These are phyloP conservation scores for Penicillium riverlandense DNA, from an alignment of 495 filamentous ascomycete genomes.

Conservation along the genomic window DNA sequence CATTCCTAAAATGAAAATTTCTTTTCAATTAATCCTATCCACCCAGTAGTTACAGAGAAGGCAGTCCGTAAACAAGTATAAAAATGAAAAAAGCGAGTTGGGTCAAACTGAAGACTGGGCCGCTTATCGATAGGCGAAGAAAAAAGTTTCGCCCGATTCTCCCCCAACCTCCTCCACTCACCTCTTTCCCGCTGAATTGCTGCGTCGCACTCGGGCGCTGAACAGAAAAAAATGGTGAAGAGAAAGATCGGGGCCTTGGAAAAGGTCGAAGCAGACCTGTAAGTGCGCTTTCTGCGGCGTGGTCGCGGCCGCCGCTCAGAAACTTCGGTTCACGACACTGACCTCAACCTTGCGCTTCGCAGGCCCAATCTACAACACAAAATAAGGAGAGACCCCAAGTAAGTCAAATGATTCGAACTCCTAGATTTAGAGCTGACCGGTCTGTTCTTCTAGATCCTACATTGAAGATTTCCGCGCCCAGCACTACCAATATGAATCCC, in stretches of 20 bases:
- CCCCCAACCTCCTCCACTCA: slow-evolving; percentile 14
- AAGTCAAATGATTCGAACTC: slow-evolving; percentile 21
- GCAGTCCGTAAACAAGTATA: neutral
- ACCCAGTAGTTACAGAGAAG: neutral
- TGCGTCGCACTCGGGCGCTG: slow-evolving; percentile 2
- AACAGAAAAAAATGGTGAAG: slow-evolving; percentile 57
- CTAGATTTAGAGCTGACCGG: neutral
- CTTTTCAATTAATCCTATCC: slow-evolving; percentile 13
- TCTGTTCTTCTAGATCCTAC: slow-evolving; percentile 54
- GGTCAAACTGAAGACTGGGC: neutral
- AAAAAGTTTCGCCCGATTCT: slow-evolving; percentile 33
- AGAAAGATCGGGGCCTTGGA: slow-evolving; percentile 84
- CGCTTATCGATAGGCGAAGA: slow-evolving; percentile 41
- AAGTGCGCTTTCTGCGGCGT: slow-evolving; percentile 17
- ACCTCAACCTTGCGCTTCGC: slow-evolving; percentile 9
- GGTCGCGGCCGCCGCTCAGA: neutral
- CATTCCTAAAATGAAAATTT: slow-evolving; percentile 28
- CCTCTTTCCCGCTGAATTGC: slow-evolving; percentile 1
- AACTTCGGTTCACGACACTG: slow-evolving; percentile 14
- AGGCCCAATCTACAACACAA: slow-evolving; percentile 85
- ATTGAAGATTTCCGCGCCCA: slow-evolving; percentile 79
- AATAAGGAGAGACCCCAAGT: slow-evolving; percentile 75
- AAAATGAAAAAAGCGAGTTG: neutral
- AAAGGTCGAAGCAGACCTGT: slow-evolving; percentile 90
- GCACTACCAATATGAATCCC: slow-evolving; percentile 86